phyloP scores from a whole-genome alignment of 345 rosid genomes.

The Ricinus communis region DNA sequence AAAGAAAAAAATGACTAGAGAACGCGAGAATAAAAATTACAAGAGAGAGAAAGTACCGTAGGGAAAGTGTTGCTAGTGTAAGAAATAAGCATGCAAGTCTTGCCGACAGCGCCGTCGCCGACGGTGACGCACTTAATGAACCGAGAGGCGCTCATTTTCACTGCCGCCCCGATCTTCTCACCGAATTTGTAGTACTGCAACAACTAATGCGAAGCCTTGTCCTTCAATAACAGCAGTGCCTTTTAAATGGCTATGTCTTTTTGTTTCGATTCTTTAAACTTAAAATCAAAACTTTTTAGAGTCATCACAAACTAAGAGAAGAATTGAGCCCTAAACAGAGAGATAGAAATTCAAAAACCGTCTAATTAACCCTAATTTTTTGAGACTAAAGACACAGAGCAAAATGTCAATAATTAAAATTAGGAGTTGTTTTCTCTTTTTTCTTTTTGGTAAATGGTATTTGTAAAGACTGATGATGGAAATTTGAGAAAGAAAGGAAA shows the following conservation, averaged over 20 bases:
- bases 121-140: slow-evolving; percentile 89
- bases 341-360: not conserved
- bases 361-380: not conserved
- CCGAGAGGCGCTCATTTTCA: slow-evolving; percentile 75
- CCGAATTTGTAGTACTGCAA: not conserved
- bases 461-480: not conserved
- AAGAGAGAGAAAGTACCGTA: slow-evolving; percentile 42
- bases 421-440: too few species aligned
- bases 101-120: slow-evolving; percentile 89
- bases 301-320: slow-evolving; percentile 7
- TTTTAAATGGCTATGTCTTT: not conserved
- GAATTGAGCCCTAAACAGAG: slow-evolving; percentile 10
- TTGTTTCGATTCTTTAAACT: not conserved
- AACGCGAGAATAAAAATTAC: not conserved
- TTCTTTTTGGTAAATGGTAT: too few species aligned
- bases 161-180: slow-evolving; percentile 12
- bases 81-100: slow-evolving; percentile 82
- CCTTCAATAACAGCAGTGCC: slow-evolving; percentile 2
- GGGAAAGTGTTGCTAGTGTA: slow-evolving; percentile 96
- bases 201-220: too few species aligned
- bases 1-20: not conserved
- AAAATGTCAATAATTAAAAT: too few species aligned
- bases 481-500: not conserved
- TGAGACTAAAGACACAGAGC: too few species aligned
- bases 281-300: not conserved